A percentile compares a stretch with the other conserved stretches of the same genome.
These are phyloP conservation scores for Psilocybe subaeruginosa DNA, from an alignment of 768 basidiomycete species.

Conservation along the genomic window DNA sequence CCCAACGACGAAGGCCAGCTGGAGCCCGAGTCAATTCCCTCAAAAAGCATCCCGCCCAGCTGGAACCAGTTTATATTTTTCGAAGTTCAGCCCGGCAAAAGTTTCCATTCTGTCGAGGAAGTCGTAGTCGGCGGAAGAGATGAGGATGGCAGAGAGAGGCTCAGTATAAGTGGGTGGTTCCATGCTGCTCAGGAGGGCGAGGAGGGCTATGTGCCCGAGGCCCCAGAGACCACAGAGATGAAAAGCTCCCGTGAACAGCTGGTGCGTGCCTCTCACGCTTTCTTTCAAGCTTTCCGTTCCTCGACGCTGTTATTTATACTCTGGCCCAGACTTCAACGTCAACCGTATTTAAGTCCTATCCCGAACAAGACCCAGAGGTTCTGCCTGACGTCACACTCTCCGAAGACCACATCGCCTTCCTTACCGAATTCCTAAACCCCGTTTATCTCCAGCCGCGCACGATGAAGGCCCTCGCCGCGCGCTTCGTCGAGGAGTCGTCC, in stretches of 20 bases:
- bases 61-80: conserved; percentile 93
- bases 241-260: conserved; percentile 93
- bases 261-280: conserved; percentile 50
- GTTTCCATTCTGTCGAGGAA: conserved; percentile 97
- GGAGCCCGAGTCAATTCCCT: conserved; percentile 70
- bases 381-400: conserved; percentile 58
- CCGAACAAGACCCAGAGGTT: conserved; percentile 47
- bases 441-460: conserved; percentile 86
- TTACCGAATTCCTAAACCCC: conserved; percentile 85
- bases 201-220: conserved; percentile 74
- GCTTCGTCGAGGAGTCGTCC: conserved; percentile 86
- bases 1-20: conserved; percentile 60
- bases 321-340: conserved; percentile 58
- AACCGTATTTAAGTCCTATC: conserved; percentile 60
- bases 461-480: conserved; percentile 74
- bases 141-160: conserved; percentile 68
- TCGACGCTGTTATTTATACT: conserved; percentile 9
- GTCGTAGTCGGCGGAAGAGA: conserved; percentile 80
- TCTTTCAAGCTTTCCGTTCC: neutral
- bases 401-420: conserved; percentile 66
- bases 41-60: conserved; percentile 71
- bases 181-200: conserved; percentile 91
- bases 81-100: conserved; percentile 91
- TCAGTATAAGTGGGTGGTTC: conserved; percentile 98
- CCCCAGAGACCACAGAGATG: conserved; percentile 37